Percentiles rank a stretch among this genome's conserved stretches.
Evolutionary conservation across 257 asterid species (phyloP).

Genomic region (Coffea canephora): DNA sequence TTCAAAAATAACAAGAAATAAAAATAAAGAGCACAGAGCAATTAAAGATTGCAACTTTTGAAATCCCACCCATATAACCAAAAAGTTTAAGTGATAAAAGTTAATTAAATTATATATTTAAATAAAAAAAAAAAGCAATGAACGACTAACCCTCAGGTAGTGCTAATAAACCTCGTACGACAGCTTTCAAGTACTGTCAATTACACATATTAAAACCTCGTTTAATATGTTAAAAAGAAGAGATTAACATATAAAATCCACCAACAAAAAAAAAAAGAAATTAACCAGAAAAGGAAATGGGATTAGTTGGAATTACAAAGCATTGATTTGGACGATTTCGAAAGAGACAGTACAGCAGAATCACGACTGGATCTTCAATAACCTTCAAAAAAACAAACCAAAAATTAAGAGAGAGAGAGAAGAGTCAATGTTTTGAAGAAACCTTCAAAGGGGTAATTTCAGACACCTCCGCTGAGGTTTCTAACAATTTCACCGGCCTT

Average conservation of each 20-base stretch:
- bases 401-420: background rate
- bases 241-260: background rate
- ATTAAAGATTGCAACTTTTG: background rate
- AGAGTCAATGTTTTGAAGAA: too few relatives aligned
- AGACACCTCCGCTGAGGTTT: too few relatives aligned
- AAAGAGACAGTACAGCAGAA: slow-evolving; percentile 52
- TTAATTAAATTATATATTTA: too few relatives aligned
- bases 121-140: background rate
- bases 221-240: background rate
- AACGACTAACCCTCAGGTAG: slow-evolving; percentile 67
- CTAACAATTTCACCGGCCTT: too few relatives aligned
- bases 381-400: slow-evolving; percentile 35
- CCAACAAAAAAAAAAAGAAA: slow-evolving; percentile 1
- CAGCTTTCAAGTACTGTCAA: slow-evolving; percentile 62
- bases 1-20: background rate
- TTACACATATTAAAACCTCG: background rate
- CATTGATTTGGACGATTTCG: slow-evolving; percentile 46
- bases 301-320: slow-evolving; percentile 43
- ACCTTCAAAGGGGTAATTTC: too few relatives aligned
- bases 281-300: background rate
- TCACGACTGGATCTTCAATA: slow-evolving; percentile 55
- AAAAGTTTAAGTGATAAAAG: background rate
- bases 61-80: background rate
- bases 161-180: slow-evolving; percentile 62
- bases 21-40: background rate